phyloP scores from a whole-genome alignment of 768 basidiomycete species.

The Suillus luteus region DNA sequence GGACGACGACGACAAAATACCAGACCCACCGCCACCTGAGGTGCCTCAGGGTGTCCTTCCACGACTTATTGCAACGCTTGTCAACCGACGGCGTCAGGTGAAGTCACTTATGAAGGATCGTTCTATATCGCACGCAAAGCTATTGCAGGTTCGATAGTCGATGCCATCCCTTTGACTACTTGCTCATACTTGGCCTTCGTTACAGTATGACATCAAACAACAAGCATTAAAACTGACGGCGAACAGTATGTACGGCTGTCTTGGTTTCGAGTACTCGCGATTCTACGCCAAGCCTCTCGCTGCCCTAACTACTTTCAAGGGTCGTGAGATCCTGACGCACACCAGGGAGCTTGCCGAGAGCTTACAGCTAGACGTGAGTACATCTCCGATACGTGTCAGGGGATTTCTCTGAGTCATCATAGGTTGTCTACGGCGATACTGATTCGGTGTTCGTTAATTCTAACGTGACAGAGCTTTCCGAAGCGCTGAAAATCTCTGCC shows the following conservation, averaged over 20 bases:
- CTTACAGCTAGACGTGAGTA: slow-evolving; percentile 82
- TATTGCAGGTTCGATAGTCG: slow-evolving; percentile 68
- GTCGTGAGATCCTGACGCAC: slow-evolving; percentile 93
- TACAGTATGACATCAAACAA: slow-evolving; percentile 94
- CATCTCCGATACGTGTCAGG: background rate
- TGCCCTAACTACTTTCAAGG: slow-evolving; percentile 95
- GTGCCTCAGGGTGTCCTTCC: slow-evolving; percentile 89
- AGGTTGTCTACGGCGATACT: slow-evolving; percentile 99
- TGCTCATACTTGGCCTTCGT: slow-evolving; percentile 6
- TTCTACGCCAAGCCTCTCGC: slow-evolving; percentile 98
- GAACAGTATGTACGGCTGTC: slow-evolving; percentile 99
- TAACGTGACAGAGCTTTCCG: slow-evolving; percentile 82
- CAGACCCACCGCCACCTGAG: slow-evolving; percentile 78
- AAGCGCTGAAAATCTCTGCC: slow-evolving; percentile 88
- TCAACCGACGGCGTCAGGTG: slow-evolving; percentile 85
- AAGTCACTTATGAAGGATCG: slow-evolving; percentile 95
- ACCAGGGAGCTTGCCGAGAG: slow-evolving; percentile 92
- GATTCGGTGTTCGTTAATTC: slow-evolving; percentile 99
- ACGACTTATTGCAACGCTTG: slow-evolving; percentile 94
- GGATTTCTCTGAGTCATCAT: background rate
- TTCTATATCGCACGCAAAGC: slow-evolving; percentile 65
- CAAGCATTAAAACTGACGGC: slow-evolving; percentile 96
- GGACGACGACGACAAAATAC: slow-evolving; percentile 82
- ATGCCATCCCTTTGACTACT: background rate
- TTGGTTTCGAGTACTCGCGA: slow-evolving; percentile 95